Evolutionary conservation across 2,329 filamentous ascomycete genomes (phyloP), one percentile per base, ranked within the genome.

Genomic region (Sordariomycetes sp.): DNA sequence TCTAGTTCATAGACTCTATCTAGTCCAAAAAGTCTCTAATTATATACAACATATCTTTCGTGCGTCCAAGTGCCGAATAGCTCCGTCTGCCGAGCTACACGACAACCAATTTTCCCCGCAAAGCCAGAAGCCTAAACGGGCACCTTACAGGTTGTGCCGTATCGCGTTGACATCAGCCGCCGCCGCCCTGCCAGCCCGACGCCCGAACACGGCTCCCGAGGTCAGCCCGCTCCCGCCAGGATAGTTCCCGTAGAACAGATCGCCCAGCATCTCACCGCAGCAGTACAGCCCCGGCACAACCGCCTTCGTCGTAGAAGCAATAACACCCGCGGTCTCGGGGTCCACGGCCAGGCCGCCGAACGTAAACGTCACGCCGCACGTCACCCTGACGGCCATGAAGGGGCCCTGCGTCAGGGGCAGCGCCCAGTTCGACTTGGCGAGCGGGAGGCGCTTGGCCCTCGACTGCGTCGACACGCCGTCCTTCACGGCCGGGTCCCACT

Each of bases 351-450:
- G 68, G 0, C 85, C 84, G 1, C 84, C 85, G 69, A 88, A 88
- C 0, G 85, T 88, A 62, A 88, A 88, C 0, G 84, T 87, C 18
- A 88, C 77, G 1, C 86, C 85, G 53, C 81, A 83, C 3, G 79
- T 80, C 2, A 88, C 83, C 62, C 82, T 81, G 53, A 88, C 79
- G 1, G 85, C 85, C 25, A 85, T 68, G 63, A 83, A 88, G 0
- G 85, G 85, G 0, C 73, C 71, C 61, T 79, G 66, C 43, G 78
- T 74, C 8, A 88, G 63, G 0, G 84, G 77, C 6, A 83, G 62
- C 0, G 85, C 85, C 85, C 85, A 88, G 62, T 88, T 88, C 0
- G 82, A 79, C 70, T 88, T 89, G 0, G 78, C 71, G 10, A 85
- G 65, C 0, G 65, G 54, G 10, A 87, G 68, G 0, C 67, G 62